Evolutionary conservation across 2,329 filamentous ascomycete genomes (phyloP).

Genomic region (Nakataea oryzae): DNA sequence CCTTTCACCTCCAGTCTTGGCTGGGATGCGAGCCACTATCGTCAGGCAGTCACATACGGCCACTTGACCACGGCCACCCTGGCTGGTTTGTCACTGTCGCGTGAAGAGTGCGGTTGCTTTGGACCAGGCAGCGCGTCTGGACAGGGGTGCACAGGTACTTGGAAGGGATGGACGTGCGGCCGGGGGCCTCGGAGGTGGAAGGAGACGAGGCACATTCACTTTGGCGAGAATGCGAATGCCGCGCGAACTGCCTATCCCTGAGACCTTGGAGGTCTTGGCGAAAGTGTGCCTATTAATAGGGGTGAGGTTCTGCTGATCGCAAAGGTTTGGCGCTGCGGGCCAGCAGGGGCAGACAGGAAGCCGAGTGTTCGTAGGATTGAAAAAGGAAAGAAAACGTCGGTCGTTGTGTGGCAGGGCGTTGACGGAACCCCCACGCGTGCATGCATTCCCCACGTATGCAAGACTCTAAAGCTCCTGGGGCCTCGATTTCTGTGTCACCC

Average conservation of each 20-base stretch:
- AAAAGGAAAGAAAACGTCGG: not conserved
- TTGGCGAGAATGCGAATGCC: not conserved
- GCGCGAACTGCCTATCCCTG: not conserved
- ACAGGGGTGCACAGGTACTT: not conserved
- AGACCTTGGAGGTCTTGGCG: not conserved
- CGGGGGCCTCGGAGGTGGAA: too few species aligned
- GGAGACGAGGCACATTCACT: not conserved
- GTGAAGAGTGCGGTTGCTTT: not conserved
- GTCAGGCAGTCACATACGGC: not conserved
- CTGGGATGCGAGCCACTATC: not conserved
- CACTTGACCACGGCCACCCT: not conserved
- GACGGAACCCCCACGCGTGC: not conserved
- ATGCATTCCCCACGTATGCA: not conserved
- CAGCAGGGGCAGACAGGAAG: not conserved
- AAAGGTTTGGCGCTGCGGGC: not conserved
- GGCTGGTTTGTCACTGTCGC: not conserved
- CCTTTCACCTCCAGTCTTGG: not conserved
- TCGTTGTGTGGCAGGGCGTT: not conserved
- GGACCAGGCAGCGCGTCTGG: not conserved
- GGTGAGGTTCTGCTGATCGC: not conserved
- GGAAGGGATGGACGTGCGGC: not conserved
- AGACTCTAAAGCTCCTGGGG: not conserved
- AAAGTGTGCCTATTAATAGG: not conserved
- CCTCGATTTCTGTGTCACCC: not conserved
- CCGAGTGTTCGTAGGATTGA: too few species aligned